A percentile compares a stretch with the other conserved stretches of the same genome.
Conservation (phyloP, 805 yeast species). For the Sugiyamaella boreocaroliniensis region DNA sequence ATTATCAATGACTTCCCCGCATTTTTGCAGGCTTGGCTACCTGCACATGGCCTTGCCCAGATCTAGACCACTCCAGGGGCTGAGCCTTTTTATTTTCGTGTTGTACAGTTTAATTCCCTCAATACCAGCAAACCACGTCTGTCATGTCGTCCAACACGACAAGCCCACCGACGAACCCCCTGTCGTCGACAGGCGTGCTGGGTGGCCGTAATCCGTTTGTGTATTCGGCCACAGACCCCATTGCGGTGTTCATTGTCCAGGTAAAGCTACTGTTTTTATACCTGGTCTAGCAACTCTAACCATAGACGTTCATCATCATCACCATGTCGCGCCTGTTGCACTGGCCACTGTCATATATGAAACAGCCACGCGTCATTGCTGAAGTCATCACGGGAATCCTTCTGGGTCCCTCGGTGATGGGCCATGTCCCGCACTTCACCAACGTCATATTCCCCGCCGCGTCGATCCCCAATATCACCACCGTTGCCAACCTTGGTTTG, state of each 20-base stretch:
- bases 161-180: slow-evolving; percentile 4
- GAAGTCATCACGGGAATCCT: slow-evolving; percentile 74
- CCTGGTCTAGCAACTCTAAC: not conserved
- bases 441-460: slow-evolving; percentile 54
- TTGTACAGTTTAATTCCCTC: too few relatives aligned
- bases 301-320: slow-evolving; percentile 37
- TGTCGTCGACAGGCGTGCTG: slow-evolving; percentile 50
- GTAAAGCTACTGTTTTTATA: slow-evolving; percentile 24
- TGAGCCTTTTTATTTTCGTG: too few relatives aligned
- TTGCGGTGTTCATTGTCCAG: slow-evolving; percentile 66
- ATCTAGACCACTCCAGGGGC: not conserved
- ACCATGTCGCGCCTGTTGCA: slow-evolving; percentile 53
- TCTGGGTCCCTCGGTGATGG: slow-evolving; percentile 70
- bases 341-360: slow-evolving; percentile 51
- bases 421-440: slow-evolving; percentile 63
- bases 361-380: slow-evolving; percentile 76
- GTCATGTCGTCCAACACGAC: not conserved
- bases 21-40: too few relatives aligned
- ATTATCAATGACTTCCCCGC: too few relatives aligned
- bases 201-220: slow-evolving; percentile 67
- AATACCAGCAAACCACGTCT: too few relatives aligned
- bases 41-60: not conserved
- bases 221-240: slow-evolving; percentile 52
- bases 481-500: slow-evolving; percentile 69
- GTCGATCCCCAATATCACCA: slow-evolving; percentile 56